Evolutionary conservation across 139 green algal species (phyloP), one percentile per base, ranked within the genome.

Genomic region (Pedinophyceae sp.): DNA sequence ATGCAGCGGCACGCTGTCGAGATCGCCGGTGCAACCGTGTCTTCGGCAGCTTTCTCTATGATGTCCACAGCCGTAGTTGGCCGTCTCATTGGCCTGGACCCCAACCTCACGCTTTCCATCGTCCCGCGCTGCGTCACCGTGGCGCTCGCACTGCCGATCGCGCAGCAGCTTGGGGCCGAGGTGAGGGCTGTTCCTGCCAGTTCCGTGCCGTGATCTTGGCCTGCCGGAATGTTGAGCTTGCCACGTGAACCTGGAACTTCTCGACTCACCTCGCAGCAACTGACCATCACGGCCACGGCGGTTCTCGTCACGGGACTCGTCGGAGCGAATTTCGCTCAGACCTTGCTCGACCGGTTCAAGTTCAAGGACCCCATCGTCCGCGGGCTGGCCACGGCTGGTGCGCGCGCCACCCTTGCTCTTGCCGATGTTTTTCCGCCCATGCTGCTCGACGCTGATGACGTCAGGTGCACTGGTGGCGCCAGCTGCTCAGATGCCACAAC

Each of bases 111-210:
- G 0, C 52, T 65, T 23, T 78, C 74, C 0, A 57, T 93, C 49
- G 72, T 86, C 10, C 86, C 86, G 1, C 67, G 85, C 29, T 78
- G 60, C 16, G 79, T 92, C 20, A 94, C 86, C 0, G 75, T 94
- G 22, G 86, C 86, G 0, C 67, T 94, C 47, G 86, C 86, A 2
- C 66, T 94, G 52, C 85, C 86, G 27, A 93, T 94, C 19, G 69
- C 75, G 0, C 46, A 53, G 3, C 56, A 71, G 54, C 67, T 89
- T 22, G 72, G 77, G 4, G 78, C 76, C 6, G 68, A 72, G n/a
- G n/a, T n/a, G n/a, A n/a, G n/a, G n/a, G n/a, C n/a, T n/a, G n/a
- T n/a, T n/a, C n/a, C n/a, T n/a, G n/a, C n/a, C n/a, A n/a, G n/a
- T n/a, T n/a, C n/a, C n/a, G n/a, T n/a, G n/a, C n/a, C n/a, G n/a